phyloP scores from a whole-genome alignment of 306 rosid species.

The Ochetophila trinervis region DNA sequence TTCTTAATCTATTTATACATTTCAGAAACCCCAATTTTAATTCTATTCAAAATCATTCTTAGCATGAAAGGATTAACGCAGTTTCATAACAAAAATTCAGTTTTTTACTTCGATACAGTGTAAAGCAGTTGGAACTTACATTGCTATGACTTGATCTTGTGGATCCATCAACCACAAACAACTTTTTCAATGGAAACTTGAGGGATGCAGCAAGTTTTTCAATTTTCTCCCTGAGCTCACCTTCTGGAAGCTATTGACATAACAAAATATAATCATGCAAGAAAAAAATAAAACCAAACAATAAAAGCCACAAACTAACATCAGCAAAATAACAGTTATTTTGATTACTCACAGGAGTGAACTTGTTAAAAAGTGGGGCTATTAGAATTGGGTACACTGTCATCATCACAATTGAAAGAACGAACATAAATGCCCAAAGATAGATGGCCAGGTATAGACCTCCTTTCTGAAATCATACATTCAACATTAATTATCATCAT shows the following conservation, averaged over 20 bases:
- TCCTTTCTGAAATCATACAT: constrained; percentile 77
- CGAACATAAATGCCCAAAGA: constrained; percentile 94
- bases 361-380: constrained; percentile 96
- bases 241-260: constrained; percentile 76
- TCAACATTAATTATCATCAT: constrained; percentile 13
- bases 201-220: constrained; percentile 91
- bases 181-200: constrained; percentile 82
- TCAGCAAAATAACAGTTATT: constrained; percentile 2
- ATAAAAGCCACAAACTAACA: not conserved
- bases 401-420: constrained; percentile 91
- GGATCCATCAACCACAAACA: constrained; percentile 96
- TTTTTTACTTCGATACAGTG: not conserved
- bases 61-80: not conserved
- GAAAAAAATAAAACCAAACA: constrained; percentile 17
- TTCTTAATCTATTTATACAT: too few species aligned
- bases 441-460: constrained; percentile 96
- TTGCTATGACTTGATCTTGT: constrained; percentile 99
- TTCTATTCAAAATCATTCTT: too few species aligned
- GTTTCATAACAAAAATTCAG: not conserved
- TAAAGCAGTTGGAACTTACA: constrained; percentile 52
- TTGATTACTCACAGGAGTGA: constrained; percentile 75
- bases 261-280: constrained; percentile 30
- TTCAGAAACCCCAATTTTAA: too few species aligned
- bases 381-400: constrained; percentile 87
- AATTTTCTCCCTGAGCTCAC: constrained; percentile 84